Base-by-base conservation (phyloP, 2,329 filamentous ascomycete species). In the Zymoseptoria passerinii region DNA sequence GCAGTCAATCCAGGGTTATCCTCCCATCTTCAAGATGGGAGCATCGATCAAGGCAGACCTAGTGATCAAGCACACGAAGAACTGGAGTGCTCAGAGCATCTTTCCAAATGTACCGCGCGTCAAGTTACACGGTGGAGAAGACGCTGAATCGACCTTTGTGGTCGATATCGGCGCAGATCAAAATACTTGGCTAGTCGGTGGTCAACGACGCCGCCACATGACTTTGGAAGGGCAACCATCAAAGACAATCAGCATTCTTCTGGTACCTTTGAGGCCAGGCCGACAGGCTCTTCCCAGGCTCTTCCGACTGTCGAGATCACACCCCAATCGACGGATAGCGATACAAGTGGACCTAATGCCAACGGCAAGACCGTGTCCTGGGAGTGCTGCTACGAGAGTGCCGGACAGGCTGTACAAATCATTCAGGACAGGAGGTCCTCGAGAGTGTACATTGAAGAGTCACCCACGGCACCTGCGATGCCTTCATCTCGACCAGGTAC, bases 111-210 rank as follows among this genome's bases (percentile, higher is more conserved):
- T 64, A 51, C 65, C 60, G n/a, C 65, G 55, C 1, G 61, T 64
- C 50, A 65, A 52, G 40, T 58, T 65, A 2, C 56, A 61, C 48
- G 60, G 60, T 19, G 55, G 62, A 27, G 55, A 58, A 9, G 58
- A 60, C n/a, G 49, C 29, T n/a, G n/a, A 48, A 23, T 51, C 57
- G 9, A 85, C 91, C 62, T 95, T 95, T 68, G 84, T 86, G 64
- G 95, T 94, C 72, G 92, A 96, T 65, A 79, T 97, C 20, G 83
- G 84, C 13, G 86, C 87, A 0, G 83, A 85, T 16, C 76, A 82
- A 29, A 1, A 90, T 92, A 80, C 83, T 0, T 97, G 92, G 92
- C 82, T 96, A 1, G 77, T 97, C 2, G 92, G 90, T 20, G 92
- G 92, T 0, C 84, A 87, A 50, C 82, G 89, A 53, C 88, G 89